phyloP scores from a whole-genome alignment of 2,329 filamentous ascomycete species.

The Aspergillus novoparasiticus region DNA sequence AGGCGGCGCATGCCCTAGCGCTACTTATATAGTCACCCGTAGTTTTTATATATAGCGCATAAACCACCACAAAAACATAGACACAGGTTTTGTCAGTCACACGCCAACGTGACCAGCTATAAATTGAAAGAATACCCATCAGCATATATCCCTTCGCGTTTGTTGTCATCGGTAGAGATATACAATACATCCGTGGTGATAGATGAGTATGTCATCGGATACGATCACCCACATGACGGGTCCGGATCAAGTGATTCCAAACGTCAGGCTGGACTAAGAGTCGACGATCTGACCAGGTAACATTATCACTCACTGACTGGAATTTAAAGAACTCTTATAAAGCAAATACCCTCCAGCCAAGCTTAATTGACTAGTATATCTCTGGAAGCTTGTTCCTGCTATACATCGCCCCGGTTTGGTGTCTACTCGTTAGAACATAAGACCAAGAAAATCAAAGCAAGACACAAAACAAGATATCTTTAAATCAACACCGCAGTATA shows the following conservation, averaged over 20 bases:
- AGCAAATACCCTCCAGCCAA: neutral
- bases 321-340: neutral
- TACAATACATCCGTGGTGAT: neutral
- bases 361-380: neutral
- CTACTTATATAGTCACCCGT: neutral
- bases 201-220: neutral
- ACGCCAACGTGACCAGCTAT: neutral
- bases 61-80: neutral
- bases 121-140: no score
- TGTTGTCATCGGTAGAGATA: no score
- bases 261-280: neutral
- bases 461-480: neutral
- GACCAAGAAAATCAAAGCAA: neutral
- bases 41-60: neutral
- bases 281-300: neutral
- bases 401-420: neutral
- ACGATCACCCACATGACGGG: neutral
- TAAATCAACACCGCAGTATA: neutral
- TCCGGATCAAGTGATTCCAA: neutral
- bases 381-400: neutral
- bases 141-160: no score
- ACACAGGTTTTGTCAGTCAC: neutral
- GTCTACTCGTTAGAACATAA: neutral
- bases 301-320: neutral
- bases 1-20: no score